These are phyloP conservation scores for Linderina pennispora DNA, from an alignment of 192 early-diverging fungal species.

Conservation along the genomic window DNA sequence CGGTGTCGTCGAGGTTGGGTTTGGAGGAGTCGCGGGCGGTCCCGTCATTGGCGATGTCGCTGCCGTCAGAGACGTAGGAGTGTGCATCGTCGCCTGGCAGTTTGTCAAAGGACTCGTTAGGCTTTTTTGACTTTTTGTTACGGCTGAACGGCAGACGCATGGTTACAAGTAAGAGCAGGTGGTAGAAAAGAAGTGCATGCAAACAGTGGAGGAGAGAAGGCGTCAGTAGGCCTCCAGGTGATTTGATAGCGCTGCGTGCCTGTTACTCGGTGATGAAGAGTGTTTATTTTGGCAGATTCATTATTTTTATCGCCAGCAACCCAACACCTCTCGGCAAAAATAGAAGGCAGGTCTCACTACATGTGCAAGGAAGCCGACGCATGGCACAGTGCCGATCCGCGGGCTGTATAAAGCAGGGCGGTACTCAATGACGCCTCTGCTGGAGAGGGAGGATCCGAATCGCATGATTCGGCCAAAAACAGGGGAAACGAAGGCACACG, in stretches of 20 bases:
- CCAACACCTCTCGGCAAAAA: too few relatives aligned
- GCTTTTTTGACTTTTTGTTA: constrained; percentile 17
- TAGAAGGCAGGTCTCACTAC: too few relatives aligned
- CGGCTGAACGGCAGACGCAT: constrained; percentile 39
- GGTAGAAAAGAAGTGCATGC: not conserved
- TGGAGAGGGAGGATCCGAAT: too few relatives aligned
- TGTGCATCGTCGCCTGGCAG: constrained; percentile 5
- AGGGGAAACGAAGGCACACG: too few relatives aligned
- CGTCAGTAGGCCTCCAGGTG: not conserved
- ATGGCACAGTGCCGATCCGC: not conserved
- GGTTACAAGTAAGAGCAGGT: not conserved
- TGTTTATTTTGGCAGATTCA: too few relatives aligned
- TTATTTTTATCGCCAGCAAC: too few relatives aligned
- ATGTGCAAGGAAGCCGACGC: not conserved
- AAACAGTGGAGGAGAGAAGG: not conserved
- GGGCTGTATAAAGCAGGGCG: too few relatives aligned
- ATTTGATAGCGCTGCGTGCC: not conserved
- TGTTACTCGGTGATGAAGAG: too few relatives aligned
- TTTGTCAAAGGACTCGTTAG: constrained; percentile 34
- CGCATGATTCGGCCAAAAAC: too few relatives aligned
- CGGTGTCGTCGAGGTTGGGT: not conserved
- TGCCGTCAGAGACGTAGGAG: not conserved
- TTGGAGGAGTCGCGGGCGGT: too few relatives aligned
- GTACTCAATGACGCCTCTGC: too few relatives aligned
- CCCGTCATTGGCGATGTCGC: not conserved